A percentile compares a stretch with the other conserved stretches of the same genome.
Evolutionary conservation across 2,329 filamentous ascomycete species (phyloP).

Genomic region (Chrysoporthe puriensis): DNA sequence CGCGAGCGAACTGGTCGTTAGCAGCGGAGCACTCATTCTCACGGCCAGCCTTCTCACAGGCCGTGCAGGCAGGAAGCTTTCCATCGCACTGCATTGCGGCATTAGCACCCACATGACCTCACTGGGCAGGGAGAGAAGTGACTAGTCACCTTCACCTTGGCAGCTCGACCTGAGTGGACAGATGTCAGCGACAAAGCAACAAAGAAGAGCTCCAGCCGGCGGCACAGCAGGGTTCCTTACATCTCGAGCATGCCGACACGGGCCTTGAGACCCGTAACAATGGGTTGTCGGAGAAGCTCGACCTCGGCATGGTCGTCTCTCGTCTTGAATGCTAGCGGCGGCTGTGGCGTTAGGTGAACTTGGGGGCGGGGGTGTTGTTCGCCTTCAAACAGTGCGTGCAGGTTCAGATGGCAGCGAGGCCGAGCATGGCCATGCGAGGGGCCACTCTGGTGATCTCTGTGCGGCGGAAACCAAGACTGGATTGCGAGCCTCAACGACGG

Average conservation of each 20-base stretch:
- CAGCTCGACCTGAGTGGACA: slow-evolving; percentile 65
- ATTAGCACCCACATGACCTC: slow-evolving; percentile 10
- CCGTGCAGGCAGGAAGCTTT: slow-evolving; percentile 91
- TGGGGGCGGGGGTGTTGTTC: neutral
- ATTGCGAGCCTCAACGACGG: neutral
- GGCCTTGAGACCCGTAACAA: slow-evolving; percentile 75
- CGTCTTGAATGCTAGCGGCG: neutral
- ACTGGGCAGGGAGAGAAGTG: slow-evolving; percentile 12
- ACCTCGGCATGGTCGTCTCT: slow-evolving; percentile 41
- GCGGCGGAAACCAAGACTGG: neutral
- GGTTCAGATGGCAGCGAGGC: neutral
- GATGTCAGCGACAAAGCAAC: slow-evolving; percentile 18
- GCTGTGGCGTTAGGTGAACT: slow-evolving; percentile 2
- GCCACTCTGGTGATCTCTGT: neutral
- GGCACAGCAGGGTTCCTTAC: slow-evolving; percentile 43
- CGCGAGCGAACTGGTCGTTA: slow-evolving; percentile 93
- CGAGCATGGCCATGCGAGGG: neutral
- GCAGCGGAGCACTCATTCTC: slow-evolving; percentile 88
- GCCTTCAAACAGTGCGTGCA: slow-evolving; percentile 8
- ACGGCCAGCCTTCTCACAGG: slow-evolving; percentile 89
- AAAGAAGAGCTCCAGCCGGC: neutral
- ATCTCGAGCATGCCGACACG: slow-evolving; percentile 79
- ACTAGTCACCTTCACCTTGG: slow-evolving; percentile 79
- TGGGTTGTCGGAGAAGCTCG: slow-evolving; percentile 53
- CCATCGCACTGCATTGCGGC: slow-evolving; percentile 73